Evolutionary conservation across 2,329 filamentous ascomycete genomes (phyloP).

Genomic region (Xylaria sp.): DNA sequence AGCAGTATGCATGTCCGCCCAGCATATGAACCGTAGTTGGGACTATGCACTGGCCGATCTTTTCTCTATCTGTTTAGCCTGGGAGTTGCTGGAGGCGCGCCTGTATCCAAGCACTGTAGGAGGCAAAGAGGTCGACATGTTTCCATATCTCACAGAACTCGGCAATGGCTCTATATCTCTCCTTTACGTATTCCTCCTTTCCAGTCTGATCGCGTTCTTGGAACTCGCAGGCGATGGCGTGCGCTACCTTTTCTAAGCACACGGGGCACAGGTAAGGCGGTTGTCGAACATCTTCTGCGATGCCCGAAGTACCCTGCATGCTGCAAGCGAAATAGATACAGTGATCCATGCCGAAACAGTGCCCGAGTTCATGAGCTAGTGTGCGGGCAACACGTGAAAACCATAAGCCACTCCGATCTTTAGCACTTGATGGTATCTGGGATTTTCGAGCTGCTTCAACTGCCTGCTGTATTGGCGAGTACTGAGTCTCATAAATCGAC

Average conservation of each 20-base stretch:
- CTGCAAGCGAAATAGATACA: slow-evolving; percentile 69
- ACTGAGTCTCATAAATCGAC: slow-evolving; percentile 8
- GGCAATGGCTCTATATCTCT: slow-evolving; percentile 48
- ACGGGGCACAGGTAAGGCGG: slow-evolving; percentile 68
- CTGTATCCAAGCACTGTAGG: slow-evolving; percentile 51
- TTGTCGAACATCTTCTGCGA: slow-evolving; percentile 64
- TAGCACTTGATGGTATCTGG: slow-evolving; percentile 31
- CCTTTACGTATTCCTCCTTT: slow-evolving; percentile 35
- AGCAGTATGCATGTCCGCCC: not conserved
- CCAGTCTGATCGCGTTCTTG: slow-evolving; percentile 25
- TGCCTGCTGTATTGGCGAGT: slow-evolving; percentile 41
- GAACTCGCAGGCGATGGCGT: slow-evolving; percentile 38
- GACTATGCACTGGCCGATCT: not conserved
- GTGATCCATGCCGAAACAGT: slow-evolving; percentile 70
- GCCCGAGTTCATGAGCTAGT: slow-evolving; percentile 68
- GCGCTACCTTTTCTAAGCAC: slow-evolving; percentile 59
- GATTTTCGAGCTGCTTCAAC: slow-evolving; percentile 37
- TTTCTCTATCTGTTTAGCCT: not conserved
- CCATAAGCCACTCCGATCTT: slow-evolving; percentile 55
- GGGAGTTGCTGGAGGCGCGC: slow-evolving; percentile 34
- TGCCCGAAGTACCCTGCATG: slow-evolving; percentile 64
- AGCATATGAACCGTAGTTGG: not conserved
- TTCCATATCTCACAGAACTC: slow-evolving; percentile 50
- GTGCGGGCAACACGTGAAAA: slow-evolving; percentile 63
- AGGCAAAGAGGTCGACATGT: slow-evolving; percentile 52